Evolutionary conservation across 2,329 filamentous ascomycete genomes (phyloP), one percentile per base, ranked within the genome.

Genomic region (Zymoseptoria brevis): DNA sequence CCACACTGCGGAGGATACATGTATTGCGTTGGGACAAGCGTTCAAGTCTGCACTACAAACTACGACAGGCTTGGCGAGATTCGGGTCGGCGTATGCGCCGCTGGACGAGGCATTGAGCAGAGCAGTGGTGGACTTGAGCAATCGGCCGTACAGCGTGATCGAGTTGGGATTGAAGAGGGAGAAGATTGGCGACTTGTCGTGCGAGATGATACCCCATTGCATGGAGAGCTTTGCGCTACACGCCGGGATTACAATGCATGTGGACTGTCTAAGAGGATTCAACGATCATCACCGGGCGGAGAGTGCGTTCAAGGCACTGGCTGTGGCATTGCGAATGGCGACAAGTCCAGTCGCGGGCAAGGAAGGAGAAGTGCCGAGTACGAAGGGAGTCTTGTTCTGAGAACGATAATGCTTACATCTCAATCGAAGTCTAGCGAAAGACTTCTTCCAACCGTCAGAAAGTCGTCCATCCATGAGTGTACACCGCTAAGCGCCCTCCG

Each of bases 261-360:
- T 99, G 60, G 90, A 96, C 77, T 95, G 90, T 76, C 76, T 96
- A 58, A 84, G 90, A 64, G 94, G 94, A 56, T 84, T 88, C 63
- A 99, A 97, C 76, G 94, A 97, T 76, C 94, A 97, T 76, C 94
- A 97, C 78, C 82, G 92, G 60, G 92, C 94, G 8, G 94, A 97
- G 83, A 94, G 89, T 73, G 94, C 93, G 16, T 96, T 99, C 77
- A 99, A 99, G 83, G 94, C 94, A 53, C 76, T 97, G 66, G 94
- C 94, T 0, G 85, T 96, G 51, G 94, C 94, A 7, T 81, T 95
- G 57, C 82, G 87, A 68, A 83, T 83, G 74, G 94, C 94, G 8
- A 93, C 87, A 54, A 82, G 83, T 55, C 82, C 85, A 67, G 85
- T 93, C 30, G 83, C 84, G 50, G 90, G 90, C 9, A 87, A 88